Evolutionary conservation across 129 eudicot species (phyloP).

Genomic region (Flaveria sonorensis): DNA sequence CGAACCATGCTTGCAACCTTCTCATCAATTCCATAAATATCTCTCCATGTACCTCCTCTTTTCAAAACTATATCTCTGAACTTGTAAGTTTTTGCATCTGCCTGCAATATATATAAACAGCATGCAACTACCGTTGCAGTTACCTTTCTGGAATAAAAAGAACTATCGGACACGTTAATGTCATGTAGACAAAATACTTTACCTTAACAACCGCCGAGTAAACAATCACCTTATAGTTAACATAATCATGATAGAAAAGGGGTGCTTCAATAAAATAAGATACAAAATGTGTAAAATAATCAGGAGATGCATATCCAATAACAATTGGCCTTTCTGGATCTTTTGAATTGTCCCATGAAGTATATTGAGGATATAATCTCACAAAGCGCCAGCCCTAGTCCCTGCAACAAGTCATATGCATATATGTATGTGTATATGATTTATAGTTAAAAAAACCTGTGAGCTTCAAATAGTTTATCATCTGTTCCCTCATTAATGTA

Average conservation of each 20-base stretch:
- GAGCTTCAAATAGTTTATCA: constrained; percentile 81
- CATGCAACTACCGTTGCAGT: background rate
- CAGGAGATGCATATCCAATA: constrained; percentile 95
- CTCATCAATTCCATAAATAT: constrained; percentile 92
- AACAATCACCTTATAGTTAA: constrained; percentile 75
- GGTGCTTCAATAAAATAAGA: constrained; percentile 98
- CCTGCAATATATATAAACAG: constrained; percentile 51
- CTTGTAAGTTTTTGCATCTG: constrained; percentile 89
- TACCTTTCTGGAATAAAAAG: constrained; percentile 4
- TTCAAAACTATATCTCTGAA: constrained; percentile 82
- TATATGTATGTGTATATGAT: background rate
- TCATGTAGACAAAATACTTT: constrained; percentile 19
- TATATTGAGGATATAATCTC: constrained; percentile 74
- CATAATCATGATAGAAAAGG: constrained; percentile 71
- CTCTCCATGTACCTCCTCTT: constrained; percentile 90
- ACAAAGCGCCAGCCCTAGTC: constrained; percentile 92
- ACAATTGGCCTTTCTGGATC: constrained; percentile 89
- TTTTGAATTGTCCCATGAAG: constrained; percentile 85
- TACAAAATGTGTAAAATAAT: constrained; percentile 96
- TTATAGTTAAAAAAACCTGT: constrained; percentile 58
- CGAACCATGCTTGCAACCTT: constrained; percentile 90
- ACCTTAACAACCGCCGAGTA: constrained; percentile 99
- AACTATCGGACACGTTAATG: background rate
- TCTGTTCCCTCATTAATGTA: constrained; percentile 90
- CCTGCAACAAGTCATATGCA: constrained; percentile 46